Base-by-base conservation (phyloP, 2,329 filamentous ascomycete genomes). In the Ophiocordyceps camponoti-floridani region DNA sequence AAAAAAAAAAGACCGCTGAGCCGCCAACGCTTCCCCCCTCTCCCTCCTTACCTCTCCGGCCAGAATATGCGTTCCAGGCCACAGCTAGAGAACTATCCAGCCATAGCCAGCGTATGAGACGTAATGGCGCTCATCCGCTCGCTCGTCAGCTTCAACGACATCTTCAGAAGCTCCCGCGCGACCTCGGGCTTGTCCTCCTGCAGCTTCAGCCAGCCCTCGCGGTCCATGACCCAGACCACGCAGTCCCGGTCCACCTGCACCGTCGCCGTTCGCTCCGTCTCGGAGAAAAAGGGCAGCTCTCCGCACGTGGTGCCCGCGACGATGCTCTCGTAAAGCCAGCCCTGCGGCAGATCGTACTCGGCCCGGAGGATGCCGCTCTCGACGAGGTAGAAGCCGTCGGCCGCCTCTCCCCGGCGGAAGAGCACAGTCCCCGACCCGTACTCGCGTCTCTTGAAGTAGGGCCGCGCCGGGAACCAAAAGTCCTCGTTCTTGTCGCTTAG, bases 281-380 rank as follows among this genome's bases (percentile, higher is more conserved):
- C 84, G 3, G 82, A 86, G 64, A 98, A 98, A 66, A 98, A 98
- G 0, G 91, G 91, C 44, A 98, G 63, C 64, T 98, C 91, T 33
- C 91, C 91, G 53, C 89, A 96, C 0, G 91, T 95, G 1, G 91
- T 91, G 14, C 91, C 91, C 0, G 88, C 84, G 1, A 95, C 82
- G 45, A 96, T 95, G 55, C 85, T 84, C 61, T 98, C 91, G 48
- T 83, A 85, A 52, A 93, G 83, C 53, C 73, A 75, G 1, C 91
- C 91, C 58, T 96, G 91, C 1, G 91, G 87, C 30, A 94, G 72
- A 49, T 89, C 75, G 58, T 98, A 96, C 54, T 95, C 88, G 3
- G 84, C 86, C 14, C 88, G 77, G 30, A 98, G 69, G 52, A 96
- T 87, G 33, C 91, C 91, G 6, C 79, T 75, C 61, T 98, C 88